Percentiles rank a stretch among this genome's conserved stretches.
Conservation (phyloP, 352 stramenopile species). For the Pythium rhizo-oryzae region DNA sequence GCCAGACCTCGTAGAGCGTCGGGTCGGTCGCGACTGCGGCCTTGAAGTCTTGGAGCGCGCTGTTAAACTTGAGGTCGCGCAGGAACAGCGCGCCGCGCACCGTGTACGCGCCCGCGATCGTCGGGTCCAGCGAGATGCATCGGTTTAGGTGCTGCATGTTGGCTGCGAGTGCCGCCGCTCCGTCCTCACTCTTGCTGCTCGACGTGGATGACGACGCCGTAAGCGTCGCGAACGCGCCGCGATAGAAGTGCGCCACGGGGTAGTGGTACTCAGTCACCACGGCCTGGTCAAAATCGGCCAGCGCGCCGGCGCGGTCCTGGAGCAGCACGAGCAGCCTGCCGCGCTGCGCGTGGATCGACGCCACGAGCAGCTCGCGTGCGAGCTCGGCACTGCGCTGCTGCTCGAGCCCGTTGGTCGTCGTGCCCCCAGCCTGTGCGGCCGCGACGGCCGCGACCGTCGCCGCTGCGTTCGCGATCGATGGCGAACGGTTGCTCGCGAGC, state of each 20-base stretch:
- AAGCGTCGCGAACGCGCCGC: conserved; percentile 63
- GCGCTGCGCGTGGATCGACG: conserved; percentile 63
- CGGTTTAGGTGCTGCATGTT: conserved; percentile 64
- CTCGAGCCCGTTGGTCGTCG: conserved; percentile 1
- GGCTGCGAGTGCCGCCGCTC: conserved; percentile 32
- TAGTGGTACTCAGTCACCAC: conserved; percentile 84
- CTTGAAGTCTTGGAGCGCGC: conserved; percentile 81
- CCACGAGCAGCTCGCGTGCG: conserved; percentile 47
- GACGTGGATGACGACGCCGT: neutral
- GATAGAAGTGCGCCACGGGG: conserved; percentile 77
- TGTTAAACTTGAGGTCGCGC: conserved; percentile 76
- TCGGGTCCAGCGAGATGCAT: conserved; percentile 71
- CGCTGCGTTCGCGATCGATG: conserved; percentile 21
- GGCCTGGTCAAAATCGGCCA: conserved; percentile 69
- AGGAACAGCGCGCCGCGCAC: conserved; percentile 71
- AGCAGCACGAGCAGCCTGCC: conserved; percentile 65
- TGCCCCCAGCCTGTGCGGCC: neutral
- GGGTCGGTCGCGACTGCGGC: conserved; percentile 70
- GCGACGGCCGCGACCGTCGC: conserved; percentile 4
- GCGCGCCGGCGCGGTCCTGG: conserved; percentile 47
- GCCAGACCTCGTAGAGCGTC: conserved; percentile 75
- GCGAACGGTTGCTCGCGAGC: neutral
- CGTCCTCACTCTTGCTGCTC: conserved; percentile 35
- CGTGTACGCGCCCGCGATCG: conserved; percentile 72
- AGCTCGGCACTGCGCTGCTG: conserved; percentile 20